Evolutionary conservation across 2,329 filamentous ascomycete species (phyloP).

Genomic region (Cryoendolithus antarcticus): DNA sequence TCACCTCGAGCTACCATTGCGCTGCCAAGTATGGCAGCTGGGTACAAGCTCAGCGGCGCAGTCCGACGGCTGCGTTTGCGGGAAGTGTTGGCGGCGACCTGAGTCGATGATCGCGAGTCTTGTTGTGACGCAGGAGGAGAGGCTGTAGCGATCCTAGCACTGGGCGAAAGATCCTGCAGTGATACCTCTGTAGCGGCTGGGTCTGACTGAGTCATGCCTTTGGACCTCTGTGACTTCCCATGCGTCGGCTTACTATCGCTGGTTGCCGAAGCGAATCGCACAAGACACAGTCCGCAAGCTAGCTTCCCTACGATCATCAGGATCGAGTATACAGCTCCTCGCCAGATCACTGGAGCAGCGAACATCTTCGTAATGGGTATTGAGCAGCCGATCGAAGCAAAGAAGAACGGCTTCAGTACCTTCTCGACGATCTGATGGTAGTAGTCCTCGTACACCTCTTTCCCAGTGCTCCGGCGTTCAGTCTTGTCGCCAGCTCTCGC

Average conservation of each 20-base stretch:
- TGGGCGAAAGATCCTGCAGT: too few relatives aligned
- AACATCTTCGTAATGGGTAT: conserved; percentile 66
- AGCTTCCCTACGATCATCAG: conserved; percentile 51
- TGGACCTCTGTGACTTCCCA: too few relatives aligned
- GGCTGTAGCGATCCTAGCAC: background rate
- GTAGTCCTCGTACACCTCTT: conserved; percentile 33
- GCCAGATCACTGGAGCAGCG: conserved; percentile 51
- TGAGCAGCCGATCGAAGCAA: conserved; percentile 64
- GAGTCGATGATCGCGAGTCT: background rate
- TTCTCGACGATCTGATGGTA: conserved; percentile 34
- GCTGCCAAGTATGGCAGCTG: conserved; percentile 51
- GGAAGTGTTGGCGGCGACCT: conserved; percentile 3
- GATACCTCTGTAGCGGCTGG: too few relatives aligned
- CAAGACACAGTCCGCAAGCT: conserved; percentile 29
- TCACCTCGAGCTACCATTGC: conserved; percentile 70
- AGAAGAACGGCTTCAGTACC: conserved; percentile 60
- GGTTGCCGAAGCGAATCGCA: conserved; percentile 21
- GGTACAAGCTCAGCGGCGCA: conserved; percentile 52
- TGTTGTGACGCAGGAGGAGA: background rate
- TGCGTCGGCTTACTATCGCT: background rate
- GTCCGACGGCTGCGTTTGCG: conserved; percentile 9
- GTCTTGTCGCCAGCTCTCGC: too few relatives aligned
- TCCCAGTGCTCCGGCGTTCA: background rate
- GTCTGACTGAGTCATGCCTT: background rate
- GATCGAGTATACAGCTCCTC: conserved; percentile 57